A percentile compares a stretch with the other conserved stretches of the same genome.
These are phyloP conservation scores for Rhizopogon vulgaris DNA, from an alignment of 768 basidiomycete species.

Conservation along the genomic window DNA sequence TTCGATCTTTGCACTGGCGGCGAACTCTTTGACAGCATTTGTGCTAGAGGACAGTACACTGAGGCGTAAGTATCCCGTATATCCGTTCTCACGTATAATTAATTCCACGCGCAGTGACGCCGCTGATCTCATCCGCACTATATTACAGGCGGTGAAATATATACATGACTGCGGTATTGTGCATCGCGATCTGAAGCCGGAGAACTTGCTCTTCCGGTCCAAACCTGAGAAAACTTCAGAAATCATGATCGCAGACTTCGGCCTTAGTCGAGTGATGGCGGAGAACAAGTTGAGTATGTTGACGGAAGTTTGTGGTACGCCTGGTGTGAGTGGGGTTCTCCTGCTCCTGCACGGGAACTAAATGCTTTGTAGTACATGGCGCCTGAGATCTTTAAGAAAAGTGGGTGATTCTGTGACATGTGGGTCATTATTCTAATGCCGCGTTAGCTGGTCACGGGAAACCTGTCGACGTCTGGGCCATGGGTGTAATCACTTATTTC, in stretches of 20 bases:
- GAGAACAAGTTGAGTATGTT: constrained; percentile 82
- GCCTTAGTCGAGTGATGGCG: constrained; percentile 84
- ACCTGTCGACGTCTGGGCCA: constrained; percentile 95
- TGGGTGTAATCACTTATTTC: constrained; percentile 99
- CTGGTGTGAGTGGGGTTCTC: constrained; percentile 48
- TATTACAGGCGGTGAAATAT: constrained; percentile 83
- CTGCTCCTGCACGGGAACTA: neutral
- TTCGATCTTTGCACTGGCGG: constrained; percentile 97
- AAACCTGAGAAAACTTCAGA: constrained; percentile 79
- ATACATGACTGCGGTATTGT: constrained; percentile 91
- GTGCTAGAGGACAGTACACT: constrained; percentile 94
- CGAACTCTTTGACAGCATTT: constrained; percentile 98
- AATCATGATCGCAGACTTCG: constrained; percentile 97
- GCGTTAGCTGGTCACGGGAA: constrained; percentile 79
- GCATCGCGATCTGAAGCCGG: constrained; percentile 95
- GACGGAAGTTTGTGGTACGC: constrained; percentile 95
- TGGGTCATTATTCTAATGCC: neutral
- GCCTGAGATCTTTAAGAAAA: constrained; percentile 92
- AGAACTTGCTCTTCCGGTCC: constrained; percentile 93
- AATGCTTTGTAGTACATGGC: constrained; percentile 69
- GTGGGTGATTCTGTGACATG: constrained; percentile 33
- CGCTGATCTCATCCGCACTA: constrained; percentile 78
- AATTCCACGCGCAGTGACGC: constrained; percentile 61
- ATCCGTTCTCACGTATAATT: constrained; percentile 13
- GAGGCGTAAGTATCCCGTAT: constrained; percentile 58